Evolutionary conservation across 23 red algal genomes (phyloP), one percentile per base, ranked within the genome.

Genomic region (Gracilaria domingensis): DNA sequence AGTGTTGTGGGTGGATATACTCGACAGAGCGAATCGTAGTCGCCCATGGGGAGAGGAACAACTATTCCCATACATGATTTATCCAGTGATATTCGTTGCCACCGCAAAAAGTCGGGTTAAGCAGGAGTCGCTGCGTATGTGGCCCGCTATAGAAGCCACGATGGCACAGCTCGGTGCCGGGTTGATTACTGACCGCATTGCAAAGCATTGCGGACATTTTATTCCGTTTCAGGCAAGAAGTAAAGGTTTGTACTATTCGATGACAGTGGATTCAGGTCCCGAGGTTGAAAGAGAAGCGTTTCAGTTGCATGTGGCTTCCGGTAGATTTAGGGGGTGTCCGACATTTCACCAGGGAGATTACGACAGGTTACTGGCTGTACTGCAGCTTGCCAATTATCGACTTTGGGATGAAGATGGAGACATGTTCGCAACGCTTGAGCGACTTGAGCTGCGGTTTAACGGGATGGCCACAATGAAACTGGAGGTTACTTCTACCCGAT

Each of bases 211-310:
- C 58, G 58, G 58, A 4, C 58, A 64, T 64, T 64, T 64, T 14
- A 64, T 64, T 64, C 58, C 58, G 58, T 64, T 64, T 16, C 58
- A 64, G 14, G 58, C 58, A 64, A 64, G 58, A 14, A 64, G 58
- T 14, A n/a, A 64, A 16, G 58, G 58, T 14, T n/a, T 64, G 58
- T 64, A 64, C 58, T 64, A 64, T 16, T 64, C 58, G 23, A 64
- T 64, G 58, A 64, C 58, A 64, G 58, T 64, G 14, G 58, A 3
- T 64, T 8, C 6, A 16, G 58, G 58, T 64, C 58, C 58, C 3
- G 17, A 64, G 58, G 58, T 64, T 64, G 58, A 64, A 64, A 64
- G 58, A 64, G 58, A 64, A 64, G 58, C 58, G 26, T 64, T 64
- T 64, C 6, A 64, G 17, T 29, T 64, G 26, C 58, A 64, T 64